Conservation (phyloP, 2,329 filamentous ascomycete genomes). For the Huntiella moniliformis region DNA sequence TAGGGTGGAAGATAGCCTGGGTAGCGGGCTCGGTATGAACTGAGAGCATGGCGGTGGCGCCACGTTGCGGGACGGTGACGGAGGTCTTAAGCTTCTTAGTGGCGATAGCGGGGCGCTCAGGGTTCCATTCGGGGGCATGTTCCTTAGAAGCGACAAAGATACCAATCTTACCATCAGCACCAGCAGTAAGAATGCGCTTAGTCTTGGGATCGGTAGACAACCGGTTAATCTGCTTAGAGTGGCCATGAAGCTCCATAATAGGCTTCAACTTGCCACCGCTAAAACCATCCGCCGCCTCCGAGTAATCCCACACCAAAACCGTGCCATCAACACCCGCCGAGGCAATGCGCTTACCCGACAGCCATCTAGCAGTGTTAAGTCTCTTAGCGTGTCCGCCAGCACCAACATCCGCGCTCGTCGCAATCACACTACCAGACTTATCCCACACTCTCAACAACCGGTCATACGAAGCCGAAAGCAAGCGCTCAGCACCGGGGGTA, state of each 20-base stretch:
- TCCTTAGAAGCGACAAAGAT: conserved; percentile 72
- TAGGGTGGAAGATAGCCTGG: conserved; percentile 65
- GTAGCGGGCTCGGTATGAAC: conserved; percentile 59
- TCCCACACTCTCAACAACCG: conserved; percentile 81
- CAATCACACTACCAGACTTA: conserved; percentile 65
- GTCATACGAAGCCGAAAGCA: conserved; percentile 89
- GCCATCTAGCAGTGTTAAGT: conserved; percentile 67
- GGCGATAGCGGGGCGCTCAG: conserved; percentile 35
- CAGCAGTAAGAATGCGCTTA: conserved; percentile 67
- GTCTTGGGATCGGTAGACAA: conserved; percentile 54
- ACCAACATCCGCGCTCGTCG: conserved; percentile 48
- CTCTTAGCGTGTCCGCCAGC: conserved; percentile 58
- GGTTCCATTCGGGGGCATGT: conserved; percentile 54
- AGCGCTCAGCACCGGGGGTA: conserved; percentile 32
- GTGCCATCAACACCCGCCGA: conserved; percentile 73
- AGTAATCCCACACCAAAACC: conserved; percentile 78
- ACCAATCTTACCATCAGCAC: conserved; percentile 65
- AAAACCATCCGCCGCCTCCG: conserved; percentile 42
- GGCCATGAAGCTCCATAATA: conserved; percentile 66
- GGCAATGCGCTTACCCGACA: conserved; percentile 55
- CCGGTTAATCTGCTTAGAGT: conserved; percentile 54
- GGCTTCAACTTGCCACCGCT: conserved; percentile 54
- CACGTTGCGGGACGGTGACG: conserved; percentile 45
- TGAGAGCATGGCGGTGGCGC: conserved; percentile 54
- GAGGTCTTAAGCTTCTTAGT: conserved; percentile 24